phyloP scores from a whole-genome alignment of 1,284 basidiomycete genomes.

The Trametes versicolor region DNA sequence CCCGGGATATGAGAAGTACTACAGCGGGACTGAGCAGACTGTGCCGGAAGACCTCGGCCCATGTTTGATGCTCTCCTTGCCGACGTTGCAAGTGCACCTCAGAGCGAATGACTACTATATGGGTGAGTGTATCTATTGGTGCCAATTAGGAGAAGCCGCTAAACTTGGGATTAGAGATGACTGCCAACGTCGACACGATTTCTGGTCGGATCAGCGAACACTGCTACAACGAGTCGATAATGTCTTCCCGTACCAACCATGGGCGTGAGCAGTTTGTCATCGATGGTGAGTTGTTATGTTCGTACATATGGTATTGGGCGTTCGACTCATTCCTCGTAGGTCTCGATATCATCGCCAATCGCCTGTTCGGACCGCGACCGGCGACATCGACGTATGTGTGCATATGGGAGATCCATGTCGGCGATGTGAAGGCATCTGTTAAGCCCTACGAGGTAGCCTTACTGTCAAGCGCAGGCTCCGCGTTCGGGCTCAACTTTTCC shows the following conservation, averaged over 20 bases:
- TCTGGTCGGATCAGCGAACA: constrained; percentile 60
- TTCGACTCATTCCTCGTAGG: constrained; percentile 53
- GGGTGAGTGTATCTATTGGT: constrained; percentile 62
- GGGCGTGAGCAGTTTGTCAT: constrained; percentile 61
- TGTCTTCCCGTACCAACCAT: constrained; percentile 38
- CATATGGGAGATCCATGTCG: constrained; percentile 86
- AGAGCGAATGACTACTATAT: constrained; percentile 87
- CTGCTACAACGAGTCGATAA: constrained; percentile 57
- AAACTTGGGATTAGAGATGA: constrained; percentile 67
- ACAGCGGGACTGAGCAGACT: constrained; percentile 34
- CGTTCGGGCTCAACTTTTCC: constrained; percentile 75
- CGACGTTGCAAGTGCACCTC: constrained; percentile 79
- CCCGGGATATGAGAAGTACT: constrained; percentile 68
- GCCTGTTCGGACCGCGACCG: constrained; percentile 89
- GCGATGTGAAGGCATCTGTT: constrained; percentile 66
- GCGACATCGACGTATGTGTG: constrained; percentile 88
- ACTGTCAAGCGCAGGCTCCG: constrained; percentile 61
- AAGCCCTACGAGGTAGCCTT: constrained; percentile 65
- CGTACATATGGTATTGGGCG: no score
- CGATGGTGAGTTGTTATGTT: constrained; percentile 60
- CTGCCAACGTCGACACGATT: constrained; percentile 74
- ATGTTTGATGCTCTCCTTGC: constrained; percentile 65
- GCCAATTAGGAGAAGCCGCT: not conserved
- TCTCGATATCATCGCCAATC: constrained; percentile 82
- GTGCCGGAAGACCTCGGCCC: constrained; percentile 55